A percentile compares a stretch with the other conserved stretches of the same genome.
These are phyloP conservation scores for Hibiscus syriacus DNA, from an alignment of 345 rosid genomes.

Conservation along the genomic window DNA sequence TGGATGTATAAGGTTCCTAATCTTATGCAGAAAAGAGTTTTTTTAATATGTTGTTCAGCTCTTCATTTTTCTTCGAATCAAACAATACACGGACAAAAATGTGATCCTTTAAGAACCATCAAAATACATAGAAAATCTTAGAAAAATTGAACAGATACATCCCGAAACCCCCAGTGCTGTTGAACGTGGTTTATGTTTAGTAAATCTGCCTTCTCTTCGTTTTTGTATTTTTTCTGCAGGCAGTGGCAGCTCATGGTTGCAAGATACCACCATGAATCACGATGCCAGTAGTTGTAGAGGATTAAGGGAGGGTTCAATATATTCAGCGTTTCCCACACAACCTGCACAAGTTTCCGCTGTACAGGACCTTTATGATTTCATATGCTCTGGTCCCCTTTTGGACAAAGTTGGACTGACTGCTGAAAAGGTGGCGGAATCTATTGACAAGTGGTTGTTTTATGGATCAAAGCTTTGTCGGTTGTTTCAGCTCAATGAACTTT, in stretches of 20 bases:
- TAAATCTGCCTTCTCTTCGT: background rate
- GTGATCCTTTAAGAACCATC: too few relatives aligned
- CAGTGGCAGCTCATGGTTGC: constrained; percentile 49
- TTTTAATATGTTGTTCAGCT: too few relatives aligned
- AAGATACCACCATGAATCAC: constrained; percentile 32
- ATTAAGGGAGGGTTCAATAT: constrained; percentile 17
- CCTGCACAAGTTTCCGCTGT: constrained; percentile 68
- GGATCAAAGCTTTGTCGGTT: constrained; percentile 47
- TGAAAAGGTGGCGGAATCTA: constrained; percentile 52
- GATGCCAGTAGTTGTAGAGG: constrained; percentile 6
- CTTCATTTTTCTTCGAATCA: too few relatives aligned
- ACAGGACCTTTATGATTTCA: constrained; percentile 67
- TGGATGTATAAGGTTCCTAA: too few relatives aligned
- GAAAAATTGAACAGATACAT: too few relatives aligned
- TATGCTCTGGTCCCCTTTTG: constrained; percentile 79
- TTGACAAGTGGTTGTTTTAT: too few relatives aligned
- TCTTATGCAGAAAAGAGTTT: too few relatives aligned
- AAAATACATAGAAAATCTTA: too few relatives aligned
- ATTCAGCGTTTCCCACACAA: constrained; percentile 29
- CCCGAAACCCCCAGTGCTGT: background rate
- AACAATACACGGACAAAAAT: too few relatives aligned
- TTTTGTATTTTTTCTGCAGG: constrained; percentile 29
- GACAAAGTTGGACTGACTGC: constrained; percentile 47
- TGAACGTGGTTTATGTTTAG: background rate
- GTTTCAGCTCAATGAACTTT: constrained; percentile 63